These are phyloP conservation scores for Paecilomyces niveus DNA, from an alignment of 2,329 filamentous ascomycete species.

Conservation along the genomic window DNA sequence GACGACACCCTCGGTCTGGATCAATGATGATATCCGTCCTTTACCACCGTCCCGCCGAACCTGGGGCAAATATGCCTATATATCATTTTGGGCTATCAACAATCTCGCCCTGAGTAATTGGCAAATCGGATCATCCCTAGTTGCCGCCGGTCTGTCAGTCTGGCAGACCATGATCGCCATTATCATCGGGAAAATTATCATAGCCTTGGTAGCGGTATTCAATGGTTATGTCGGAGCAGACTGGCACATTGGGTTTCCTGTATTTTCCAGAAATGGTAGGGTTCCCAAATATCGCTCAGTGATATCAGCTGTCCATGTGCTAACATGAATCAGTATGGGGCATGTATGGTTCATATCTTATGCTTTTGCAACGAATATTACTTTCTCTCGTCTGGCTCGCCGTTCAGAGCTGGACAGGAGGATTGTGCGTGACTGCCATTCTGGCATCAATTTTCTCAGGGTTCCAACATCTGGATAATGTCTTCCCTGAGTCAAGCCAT, in stretches of 20 bases:
- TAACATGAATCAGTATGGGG: conserved; percentile 26
- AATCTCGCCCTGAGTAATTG: conserved; percentile 31
- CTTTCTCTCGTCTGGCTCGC: conserved; percentile 36
- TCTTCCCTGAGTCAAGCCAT: conserved; percentile 21
- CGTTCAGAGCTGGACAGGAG: conserved; percentile 32
- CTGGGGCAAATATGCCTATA: conserved; percentile 30
- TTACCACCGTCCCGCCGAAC: conserved; percentile 32
- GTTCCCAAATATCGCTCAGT: neutral
- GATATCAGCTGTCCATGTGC: neutral
- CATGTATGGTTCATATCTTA: conserved; percentile 34
- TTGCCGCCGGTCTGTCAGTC: conserved; percentile 32
- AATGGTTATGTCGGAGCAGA: conserved; percentile 33
- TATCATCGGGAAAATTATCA: conserved; percentile 34
- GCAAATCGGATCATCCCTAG: conserved; percentile 29
- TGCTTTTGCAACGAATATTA: conserved; percentile 34
- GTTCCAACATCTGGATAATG: conserved; percentile 29
- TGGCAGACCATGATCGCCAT: conserved; percentile 36
- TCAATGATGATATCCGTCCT: conserved; percentile 36
- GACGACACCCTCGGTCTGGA: conserved; percentile 24
- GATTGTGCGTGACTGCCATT: conserved; percentile 24
- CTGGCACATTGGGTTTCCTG: conserved; percentile 40
- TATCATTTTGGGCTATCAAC: conserved; percentile 36
- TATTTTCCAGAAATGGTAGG: conserved; percentile 25
- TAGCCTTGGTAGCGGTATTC: conserved; percentile 25
- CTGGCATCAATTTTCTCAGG: conserved; percentile 26